Conservation (phyloP, 2,329 filamentous ascomycete species). For the Colletotrichum lini region DNA sequence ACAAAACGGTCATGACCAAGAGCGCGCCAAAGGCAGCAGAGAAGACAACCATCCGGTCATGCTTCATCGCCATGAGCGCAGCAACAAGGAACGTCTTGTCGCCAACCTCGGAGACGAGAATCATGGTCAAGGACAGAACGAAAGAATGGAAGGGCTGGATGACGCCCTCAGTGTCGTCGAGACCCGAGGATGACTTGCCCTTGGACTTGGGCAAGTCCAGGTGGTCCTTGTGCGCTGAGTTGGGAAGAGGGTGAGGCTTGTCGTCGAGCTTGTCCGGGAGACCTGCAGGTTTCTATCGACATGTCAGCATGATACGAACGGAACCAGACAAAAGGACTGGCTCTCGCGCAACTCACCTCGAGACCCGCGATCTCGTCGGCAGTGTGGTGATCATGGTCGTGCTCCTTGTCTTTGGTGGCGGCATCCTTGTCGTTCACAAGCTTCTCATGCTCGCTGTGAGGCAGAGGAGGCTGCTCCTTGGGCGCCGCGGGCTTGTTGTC, state of each 20-base stretch:
- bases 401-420: slow-evolving; percentile 59
- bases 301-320: slow-evolving; percentile 15
- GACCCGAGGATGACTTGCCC: slow-evolving; percentile 48
- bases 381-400: slow-evolving; percentile 55
- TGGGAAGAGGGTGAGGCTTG: slow-evolving; percentile 78
- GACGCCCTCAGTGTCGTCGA: slow-evolving; percentile 69
- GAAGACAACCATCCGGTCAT: slow-evolving; percentile 93
- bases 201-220: slow-evolving; percentile 63
- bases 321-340: background rate
- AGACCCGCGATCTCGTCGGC: slow-evolving; percentile 63
- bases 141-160: slow-evolving; percentile 91
- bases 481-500: slow-evolving; percentile 86
- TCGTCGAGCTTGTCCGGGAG: slow-evolving; percentile 85
- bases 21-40: slow-evolving; percentile 93
- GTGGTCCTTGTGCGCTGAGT: slow-evolving; percentile 75
- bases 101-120: slow-evolving; percentile 94
- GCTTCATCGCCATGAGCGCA: slow-evolving; percentile 99
- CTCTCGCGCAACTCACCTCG: slow-evolving; percentile 66
- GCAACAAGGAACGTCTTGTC: slow-evolving; percentile 99
- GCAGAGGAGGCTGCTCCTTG: slow-evolving; percentile 86
- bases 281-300: slow-evolving; percentile 80
- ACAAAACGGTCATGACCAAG: slow-evolving; percentile 94
- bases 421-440: slow-evolving; percentile 62
- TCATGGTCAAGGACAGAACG: slow-evolving; percentile 95
- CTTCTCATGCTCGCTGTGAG: slow-evolving; percentile 84